Conservation (phyloP, 768 basidiomycete genomes). For the Rhizopogon vinicolor region DNA sequence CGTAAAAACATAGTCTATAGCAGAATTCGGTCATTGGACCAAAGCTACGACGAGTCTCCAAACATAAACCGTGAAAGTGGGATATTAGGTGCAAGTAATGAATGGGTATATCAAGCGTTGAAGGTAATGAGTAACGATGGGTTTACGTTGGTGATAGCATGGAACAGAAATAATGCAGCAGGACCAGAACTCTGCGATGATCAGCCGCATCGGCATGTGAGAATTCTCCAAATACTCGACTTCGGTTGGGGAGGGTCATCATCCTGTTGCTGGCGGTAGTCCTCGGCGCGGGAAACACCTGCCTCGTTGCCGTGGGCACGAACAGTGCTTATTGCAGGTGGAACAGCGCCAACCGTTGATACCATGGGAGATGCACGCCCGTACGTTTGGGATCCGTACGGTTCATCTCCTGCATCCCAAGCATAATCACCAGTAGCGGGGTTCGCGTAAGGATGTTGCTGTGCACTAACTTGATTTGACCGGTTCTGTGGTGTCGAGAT, state of each 20-base stretch:
- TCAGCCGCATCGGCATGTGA: constrained; percentile 77
- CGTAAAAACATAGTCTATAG: constrained; percentile 19
- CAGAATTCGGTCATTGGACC: constrained; percentile 18
- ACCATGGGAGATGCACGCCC: constrained; percentile 85
- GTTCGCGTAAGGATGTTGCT: constrained; percentile 70
- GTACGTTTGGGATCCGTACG: constrained; percentile 57
- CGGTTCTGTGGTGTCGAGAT: constrained; percentile 50
- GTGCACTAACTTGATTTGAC: constrained; percentile 33
- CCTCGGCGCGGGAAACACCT: constrained; percentile 58
- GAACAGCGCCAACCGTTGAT: constrained; percentile 59
- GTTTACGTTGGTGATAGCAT: constrained; percentile 23
- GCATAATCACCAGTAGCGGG: constrained; percentile 53
- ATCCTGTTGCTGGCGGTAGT: constrained; percentile 48
- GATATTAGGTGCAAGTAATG: constrained; percentile 32
- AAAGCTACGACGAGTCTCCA: constrained; percentile 19
- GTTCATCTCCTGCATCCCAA: constrained; percentile 45
- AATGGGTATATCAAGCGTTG: constrained; percentile 34
- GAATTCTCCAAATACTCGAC: constrained; percentile 56
- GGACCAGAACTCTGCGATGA: constrained; percentile 6
- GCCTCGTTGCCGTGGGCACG: constrained; percentile 67
- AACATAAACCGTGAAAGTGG: constrained; percentile 21
- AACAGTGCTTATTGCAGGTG: constrained; percentile 68
- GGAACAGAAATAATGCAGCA: constrained; percentile 12
- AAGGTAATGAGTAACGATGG: constrained; percentile 31
- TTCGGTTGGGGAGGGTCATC: constrained; percentile 50